These are phyloP conservation scores for Lactarius quietus DNA, from an alignment of 768 basidiomycete genomes.

Conservation along the genomic window DNA sequence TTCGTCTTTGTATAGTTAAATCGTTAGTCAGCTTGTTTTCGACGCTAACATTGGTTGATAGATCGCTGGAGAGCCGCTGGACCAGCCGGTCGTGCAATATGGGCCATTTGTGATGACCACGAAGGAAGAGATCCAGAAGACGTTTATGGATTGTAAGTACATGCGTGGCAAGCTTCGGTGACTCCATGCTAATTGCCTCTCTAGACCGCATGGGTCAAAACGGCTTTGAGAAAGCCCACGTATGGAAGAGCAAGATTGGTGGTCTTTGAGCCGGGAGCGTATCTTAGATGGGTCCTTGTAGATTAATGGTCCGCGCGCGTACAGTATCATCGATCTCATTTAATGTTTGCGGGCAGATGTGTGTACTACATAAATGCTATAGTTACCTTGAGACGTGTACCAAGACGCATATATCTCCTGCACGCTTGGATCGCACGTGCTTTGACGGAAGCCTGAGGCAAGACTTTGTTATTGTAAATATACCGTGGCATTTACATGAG, in stretches of 20 bases:
- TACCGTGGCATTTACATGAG: too few species aligned
- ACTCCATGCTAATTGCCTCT: conserved; percentile 14
- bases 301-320: too few species aligned
- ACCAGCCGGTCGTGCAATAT: conserved; percentile 85
- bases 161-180: neutral
- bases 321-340: neutral
- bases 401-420: too few species aligned
- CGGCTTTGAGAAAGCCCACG: conserved; percentile 87
- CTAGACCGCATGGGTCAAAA: conserved; percentile 71
- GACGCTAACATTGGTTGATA: conserved; percentile 28
- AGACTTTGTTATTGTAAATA: too few species aligned
- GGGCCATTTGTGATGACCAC: conserved; percentile 88
- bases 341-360: neutral
- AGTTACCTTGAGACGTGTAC: neutral
- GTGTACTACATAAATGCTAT: neutral
- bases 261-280: conserved; percentile 19
- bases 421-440: too few species aligned
- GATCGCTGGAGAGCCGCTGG: conserved; percentile 85
- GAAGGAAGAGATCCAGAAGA: conserved; percentile 73
- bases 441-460: too few species aligned
- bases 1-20: conserved; percentile 58
- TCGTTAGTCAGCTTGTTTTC: neutral
- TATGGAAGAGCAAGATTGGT: conserved; percentile 84
- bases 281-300: conserved; percentile 18
- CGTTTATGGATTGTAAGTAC: conserved; percentile 71